Percentiles rank a stretch among this genome's conserved stretches.
Evolutionary conservation across 2,329 filamentous ascomycete species (phyloP).

Genomic region (Dothistroma septosporum): DNA sequence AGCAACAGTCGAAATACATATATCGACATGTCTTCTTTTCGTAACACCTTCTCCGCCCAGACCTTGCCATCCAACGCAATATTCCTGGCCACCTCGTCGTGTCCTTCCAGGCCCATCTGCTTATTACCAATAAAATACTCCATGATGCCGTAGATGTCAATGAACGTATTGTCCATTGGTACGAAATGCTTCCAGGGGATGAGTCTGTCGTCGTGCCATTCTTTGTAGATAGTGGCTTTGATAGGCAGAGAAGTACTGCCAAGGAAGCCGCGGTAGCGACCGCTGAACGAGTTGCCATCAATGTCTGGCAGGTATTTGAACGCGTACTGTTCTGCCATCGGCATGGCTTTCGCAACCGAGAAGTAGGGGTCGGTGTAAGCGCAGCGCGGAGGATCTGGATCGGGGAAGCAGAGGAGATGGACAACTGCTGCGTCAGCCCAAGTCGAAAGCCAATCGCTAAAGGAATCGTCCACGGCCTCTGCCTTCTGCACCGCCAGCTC

Average conservation of each 20-base stretch:
- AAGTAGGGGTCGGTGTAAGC: conserved; percentile 46
- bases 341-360: conserved; percentile 28
- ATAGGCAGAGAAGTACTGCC: conserved; percentile 28
- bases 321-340: conserved; percentile 41
- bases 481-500: conserved; percentile 30
- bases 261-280: conserved; percentile 34
- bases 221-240: conserved; percentile 37
- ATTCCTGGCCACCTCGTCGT: conserved; percentile 56
- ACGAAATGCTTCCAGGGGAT: conserved; percentile 38
- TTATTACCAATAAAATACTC: conserved; percentile 54
- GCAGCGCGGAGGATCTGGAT: conserved; percentile 39
- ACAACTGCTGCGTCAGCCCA: conserved; percentile 44
- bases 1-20: conserved; percentile 60
- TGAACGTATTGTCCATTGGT: conserved; percentile 30
- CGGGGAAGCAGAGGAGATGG: conserved; percentile 44
- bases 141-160: conserved; percentile 30
- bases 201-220: conserved; percentile 38
- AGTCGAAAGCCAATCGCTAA: conserved; percentile 40
- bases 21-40: conserved; percentile 69
- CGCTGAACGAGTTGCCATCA: conserved; percentile 57
- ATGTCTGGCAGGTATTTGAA: conserved; percentile 70
- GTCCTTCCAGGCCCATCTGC: conserved; percentile 30
- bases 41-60: conserved; percentile 65
- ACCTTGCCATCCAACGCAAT: conserved; percentile 63
- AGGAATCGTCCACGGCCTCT: conserved; percentile 12